phyloP scores from a whole-genome alignment of 352 stramenopile species.

The Phytopythium kandeliae region DNA sequence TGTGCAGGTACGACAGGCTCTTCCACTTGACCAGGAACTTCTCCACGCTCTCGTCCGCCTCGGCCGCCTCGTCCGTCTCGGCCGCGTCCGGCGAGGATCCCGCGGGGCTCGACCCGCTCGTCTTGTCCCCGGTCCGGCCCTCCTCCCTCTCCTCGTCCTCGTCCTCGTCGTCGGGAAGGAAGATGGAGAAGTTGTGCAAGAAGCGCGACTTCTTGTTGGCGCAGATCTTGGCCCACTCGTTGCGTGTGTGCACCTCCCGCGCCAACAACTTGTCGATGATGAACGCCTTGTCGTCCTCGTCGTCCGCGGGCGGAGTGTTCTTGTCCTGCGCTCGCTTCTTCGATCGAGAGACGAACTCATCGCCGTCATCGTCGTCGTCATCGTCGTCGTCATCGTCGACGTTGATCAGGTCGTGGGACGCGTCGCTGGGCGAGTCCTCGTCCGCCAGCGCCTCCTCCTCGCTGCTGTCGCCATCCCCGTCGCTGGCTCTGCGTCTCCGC shows the following conservation, averaged over 20 bases:
- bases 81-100: too few species aligned
- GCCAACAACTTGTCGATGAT: slow-evolving; percentile 83
- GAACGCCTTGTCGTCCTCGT: slow-evolving; percentile 19
- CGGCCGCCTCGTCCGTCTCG: slow-evolving; percentile 11
- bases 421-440: slow-evolving; percentile 15
- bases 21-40: slow-evolving; percentile 92
- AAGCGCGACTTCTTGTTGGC: slow-evolving; percentile 72
- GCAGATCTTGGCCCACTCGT: slow-evolving; percentile 76
- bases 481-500: not conserved
- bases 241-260: slow-evolving; percentile 68
- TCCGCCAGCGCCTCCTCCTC: slow-evolving; percentile 8
- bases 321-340: slow-evolving; percentile 21
- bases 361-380: slow-evolving; percentile 17
- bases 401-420: not conserved
- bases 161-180: slow-evolving; percentile 53
- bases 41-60: slow-evolving; percentile 49
- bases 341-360: slow-evolving; percentile 18
- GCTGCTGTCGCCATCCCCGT: not conserved
- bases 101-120: too few species aligned
- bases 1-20: slow-evolving; percentile 85
- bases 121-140: not conserved
- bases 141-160: slow-evolving; percentile 31
- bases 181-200: slow-evolving; percentile 77
- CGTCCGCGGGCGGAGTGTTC: too few species aligned
- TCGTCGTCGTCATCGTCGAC: slow-evolving; percentile 24